A percentile compares a stretch with the other conserved stretches of the same genome.
Conservation (phyloP, 345 rosid species). For the Theobroma cacao region DNA sequence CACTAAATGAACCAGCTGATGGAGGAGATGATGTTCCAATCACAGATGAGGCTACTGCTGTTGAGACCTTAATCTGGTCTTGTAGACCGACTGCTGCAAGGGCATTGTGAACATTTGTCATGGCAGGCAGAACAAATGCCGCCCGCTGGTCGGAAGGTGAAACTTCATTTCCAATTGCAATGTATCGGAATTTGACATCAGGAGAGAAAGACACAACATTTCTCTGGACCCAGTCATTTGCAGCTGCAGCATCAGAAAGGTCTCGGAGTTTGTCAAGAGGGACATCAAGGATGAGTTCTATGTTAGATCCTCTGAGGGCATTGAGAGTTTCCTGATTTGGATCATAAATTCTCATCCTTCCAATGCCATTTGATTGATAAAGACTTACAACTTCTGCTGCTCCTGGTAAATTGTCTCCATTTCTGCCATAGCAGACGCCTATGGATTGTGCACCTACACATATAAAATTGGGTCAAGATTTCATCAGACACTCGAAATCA, state of each 20-base stretch:
- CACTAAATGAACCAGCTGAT: background rate
- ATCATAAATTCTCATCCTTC: slow-evolving; percentile 36
- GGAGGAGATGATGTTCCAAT: background rate
- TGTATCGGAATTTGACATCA: slow-evolving; percentile 43
- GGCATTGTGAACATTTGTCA: background rate
- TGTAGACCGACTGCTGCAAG: background rate
- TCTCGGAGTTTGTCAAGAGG: slow-evolving; percentile 21
- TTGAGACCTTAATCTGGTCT: background rate
- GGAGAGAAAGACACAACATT: slow-evolving; percentile 25
- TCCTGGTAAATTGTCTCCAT: slow-evolving; percentile 36
- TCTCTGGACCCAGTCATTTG: slow-evolving; percentile 33
- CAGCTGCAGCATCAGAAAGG: slow-evolving; percentile 21
- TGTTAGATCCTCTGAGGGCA: slow-evolving; percentile 35
- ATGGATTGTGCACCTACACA: slow-evolving; percentile 24
- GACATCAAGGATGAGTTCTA: slow-evolving; percentile 32
- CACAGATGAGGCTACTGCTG: background rate
- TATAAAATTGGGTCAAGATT: background rate
- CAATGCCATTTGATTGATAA: slow-evolving; percentile 22
- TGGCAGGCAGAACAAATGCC: background rate
- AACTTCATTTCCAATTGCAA: slow-evolving; percentile 12
- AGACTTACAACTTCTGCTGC: slow-evolving; percentile 24
- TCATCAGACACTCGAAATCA: background rate
- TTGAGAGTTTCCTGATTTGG: slow-evolving; percentile 37
- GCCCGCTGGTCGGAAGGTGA: background rate
- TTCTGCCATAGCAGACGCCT: slow-evolving; percentile 40